phyloP scores from a whole-genome alignment of 1,284 basidiomycete genomes.

The Fomes fomentarius region DNA sequence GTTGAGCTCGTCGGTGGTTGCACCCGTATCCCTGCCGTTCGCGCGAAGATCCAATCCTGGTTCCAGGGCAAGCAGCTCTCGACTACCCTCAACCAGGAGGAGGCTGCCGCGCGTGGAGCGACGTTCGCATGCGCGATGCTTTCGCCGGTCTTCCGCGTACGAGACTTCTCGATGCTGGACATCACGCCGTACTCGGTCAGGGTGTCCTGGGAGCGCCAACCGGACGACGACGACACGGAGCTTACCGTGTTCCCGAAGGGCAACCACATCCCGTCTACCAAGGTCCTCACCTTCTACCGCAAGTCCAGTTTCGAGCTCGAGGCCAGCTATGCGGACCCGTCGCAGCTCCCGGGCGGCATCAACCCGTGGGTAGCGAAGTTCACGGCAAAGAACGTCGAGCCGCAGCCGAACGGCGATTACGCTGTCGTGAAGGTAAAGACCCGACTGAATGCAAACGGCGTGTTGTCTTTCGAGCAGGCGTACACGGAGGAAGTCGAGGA shows the following conservation, averaged over 20 bases:
- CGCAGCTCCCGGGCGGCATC: constrained; percentile 71
- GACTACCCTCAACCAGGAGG: constrained; percentile 94
- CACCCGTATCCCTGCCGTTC: constrained; percentile 72
- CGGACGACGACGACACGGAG: constrained; percentile 85
- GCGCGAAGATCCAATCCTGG: constrained; percentile 63
- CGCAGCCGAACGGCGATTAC: constrained; percentile 70
- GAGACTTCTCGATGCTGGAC: constrained; percentile 88
- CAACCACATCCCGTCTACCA: constrained; percentile 88
- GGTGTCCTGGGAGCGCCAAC: constrained; percentile 79
- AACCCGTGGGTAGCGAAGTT: constrained; percentile 85
- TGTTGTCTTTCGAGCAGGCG: constrained; percentile 83
- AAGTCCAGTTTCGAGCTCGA: constrained; percentile 86
- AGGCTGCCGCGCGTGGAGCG: constrained; percentile 91
- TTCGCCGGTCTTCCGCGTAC: constrained; percentile 94
- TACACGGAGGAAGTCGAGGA: constrained; percentile 87
- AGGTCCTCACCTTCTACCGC: constrained; percentile 94
- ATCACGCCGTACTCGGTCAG: constrained; percentile 86
- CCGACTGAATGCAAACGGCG: constrained; percentile 82
- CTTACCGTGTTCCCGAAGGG: constrained; percentile 85
- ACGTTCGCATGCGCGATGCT: constrained; percentile 95
- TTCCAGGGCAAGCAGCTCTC: constrained; percentile 75
- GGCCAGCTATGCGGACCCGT: constrained; percentile 77
- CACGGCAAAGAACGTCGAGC: constrained; percentile 79
- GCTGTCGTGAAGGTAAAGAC: constrained; percentile 89
- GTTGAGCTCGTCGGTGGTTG: constrained; percentile 73